Percentiles rank a stretch among this genome's conserved stretches.
phyloP scores from a whole-genome alignment of 1,284 basidiomycete genomes.

The Earliella scabrosa region DNA sequence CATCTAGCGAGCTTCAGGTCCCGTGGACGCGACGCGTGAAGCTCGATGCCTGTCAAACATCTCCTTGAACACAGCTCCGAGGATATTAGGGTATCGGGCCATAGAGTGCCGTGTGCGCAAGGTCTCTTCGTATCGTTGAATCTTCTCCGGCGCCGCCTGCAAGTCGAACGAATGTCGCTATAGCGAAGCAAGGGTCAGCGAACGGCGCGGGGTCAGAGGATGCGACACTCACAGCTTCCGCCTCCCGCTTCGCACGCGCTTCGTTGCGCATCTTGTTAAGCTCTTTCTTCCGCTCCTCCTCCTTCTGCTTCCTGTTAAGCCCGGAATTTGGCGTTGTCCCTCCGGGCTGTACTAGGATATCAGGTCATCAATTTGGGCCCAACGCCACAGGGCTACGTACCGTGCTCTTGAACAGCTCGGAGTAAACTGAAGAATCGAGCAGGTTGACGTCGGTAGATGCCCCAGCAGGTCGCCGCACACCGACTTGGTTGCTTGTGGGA shows the following conservation, averaged over 20 bases:
- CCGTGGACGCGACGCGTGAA: background rate
- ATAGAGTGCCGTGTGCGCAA: conserved; percentile 52
- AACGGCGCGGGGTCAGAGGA: conserved; percentile 6
- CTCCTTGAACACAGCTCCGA: conserved; percentile 66
- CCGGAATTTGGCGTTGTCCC: conserved; percentile 61
- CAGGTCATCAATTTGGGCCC: background rate
- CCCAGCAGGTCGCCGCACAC: conserved; percentile 41
- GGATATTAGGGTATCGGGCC: conserved; percentile 67
- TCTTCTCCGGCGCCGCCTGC: conserved; percentile 72
- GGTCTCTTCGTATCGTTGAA: conserved; percentile 65
- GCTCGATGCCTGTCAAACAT: conserved; percentile 21
- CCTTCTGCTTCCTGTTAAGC: conserved; percentile 60
- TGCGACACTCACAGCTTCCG: conserved; percentile 52
- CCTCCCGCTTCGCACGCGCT: conserved; percentile 58
- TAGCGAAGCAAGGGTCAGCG: conserved; percentile 4
- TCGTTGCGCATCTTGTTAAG: conserved; percentile 74
- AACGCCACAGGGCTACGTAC: conserved; percentile 41
- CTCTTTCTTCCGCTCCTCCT: conserved; percentile 71
- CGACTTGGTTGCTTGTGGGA: conserved; percentile 25
- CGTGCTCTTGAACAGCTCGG: conserved; percentile 61
- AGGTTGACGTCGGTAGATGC: conserved; percentile 65
- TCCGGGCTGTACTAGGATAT: conserved; percentile 42
- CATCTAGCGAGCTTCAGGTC: background rate
- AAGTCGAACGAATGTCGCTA: conserved; percentile 69
- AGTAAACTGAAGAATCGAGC: conserved; percentile 63